A percentile compares a stretch with the other conserved stretches of the same genome.
Conservation (phyloP, 768 basidiomycete species). For the Tubosaeta brunneosetosa region DNA sequence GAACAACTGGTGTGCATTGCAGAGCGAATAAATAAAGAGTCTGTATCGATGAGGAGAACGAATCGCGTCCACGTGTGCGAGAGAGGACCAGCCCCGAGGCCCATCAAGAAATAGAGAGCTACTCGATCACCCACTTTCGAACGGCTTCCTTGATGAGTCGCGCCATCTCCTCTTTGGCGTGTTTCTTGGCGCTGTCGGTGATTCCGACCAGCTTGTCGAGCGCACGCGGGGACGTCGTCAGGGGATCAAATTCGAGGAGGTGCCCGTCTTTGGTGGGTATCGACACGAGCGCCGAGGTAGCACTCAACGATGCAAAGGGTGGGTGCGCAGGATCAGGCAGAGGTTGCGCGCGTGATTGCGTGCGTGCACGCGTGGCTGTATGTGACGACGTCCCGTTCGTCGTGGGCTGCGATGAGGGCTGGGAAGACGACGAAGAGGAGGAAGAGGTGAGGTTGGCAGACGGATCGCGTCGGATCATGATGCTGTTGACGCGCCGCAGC, state of each 20-base stretch:
- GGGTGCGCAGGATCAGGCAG: conserved; percentile 15
- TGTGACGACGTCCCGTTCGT: conserved; percentile 9
- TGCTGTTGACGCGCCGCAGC: conserved; percentile 49
- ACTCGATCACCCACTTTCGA: conserved; percentile 67
- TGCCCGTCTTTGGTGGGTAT: conserved; percentile 81
- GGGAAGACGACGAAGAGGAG: conserved; percentile 8
- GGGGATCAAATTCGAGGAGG: conserved; percentile 80
- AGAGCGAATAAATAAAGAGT: background rate
- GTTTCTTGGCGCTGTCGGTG: conserved; percentile 76
- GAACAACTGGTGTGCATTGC: background rate
- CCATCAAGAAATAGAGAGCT: background rate
- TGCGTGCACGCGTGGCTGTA: conserved; percentile 26
- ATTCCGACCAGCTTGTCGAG: conserved; percentile 76
- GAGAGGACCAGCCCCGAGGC: background rate
- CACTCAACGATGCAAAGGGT: conserved; percentile 8
- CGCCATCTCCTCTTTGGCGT: conserved; percentile 73
- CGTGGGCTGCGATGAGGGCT: conserved; percentile 18
- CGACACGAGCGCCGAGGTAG: conserved; percentile 59
- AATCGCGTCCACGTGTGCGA: background rate
- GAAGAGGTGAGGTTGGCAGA: conserved; percentile 36
- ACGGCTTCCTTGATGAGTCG: conserved; percentile 67
- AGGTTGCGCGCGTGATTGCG: conserved; percentile 28
- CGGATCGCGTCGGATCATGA: conserved; percentile 58
- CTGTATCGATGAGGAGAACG: background rate
- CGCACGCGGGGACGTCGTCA: conserved; percentile 65